A percentile compares a stretch with the other conserved stretches of the same genome.
phyloP scores from a whole-genome alignment of 805 yeast genomes.

The Spathaspora arborariae region DNA sequence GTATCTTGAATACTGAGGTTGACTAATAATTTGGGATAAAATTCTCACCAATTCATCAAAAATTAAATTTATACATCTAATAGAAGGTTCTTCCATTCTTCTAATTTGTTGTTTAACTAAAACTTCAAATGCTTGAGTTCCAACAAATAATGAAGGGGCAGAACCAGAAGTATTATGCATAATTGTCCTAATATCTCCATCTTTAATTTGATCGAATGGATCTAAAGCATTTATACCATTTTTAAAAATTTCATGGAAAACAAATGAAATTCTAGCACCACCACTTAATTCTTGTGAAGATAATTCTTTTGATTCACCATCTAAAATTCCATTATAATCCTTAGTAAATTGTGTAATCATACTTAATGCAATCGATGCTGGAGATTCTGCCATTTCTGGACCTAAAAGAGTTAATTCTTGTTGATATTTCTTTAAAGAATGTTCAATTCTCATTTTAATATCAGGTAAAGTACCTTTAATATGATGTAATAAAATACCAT shows the following conservation, averaged over 20 bases:
- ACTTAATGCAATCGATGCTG: constrained; percentile 83
- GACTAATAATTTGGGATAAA: constrained; percentile 75
- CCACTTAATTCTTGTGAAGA: constrained; percentile 90
- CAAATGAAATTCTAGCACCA: constrained; percentile 96
- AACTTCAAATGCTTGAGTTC: constrained; percentile 95
- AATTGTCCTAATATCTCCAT: constrained; percentile 92
- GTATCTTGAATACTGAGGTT: constrained; percentile 81
- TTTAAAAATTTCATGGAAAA: constrained; percentile 92
- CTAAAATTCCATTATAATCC: constrained; percentile 85
- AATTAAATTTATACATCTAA: constrained; percentile 83
- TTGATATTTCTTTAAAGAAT: constrained; percentile 79
- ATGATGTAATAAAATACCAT: constrained; percentile 83
- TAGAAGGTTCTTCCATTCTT: constrained; percentile 90
- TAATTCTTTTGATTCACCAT: constrained; percentile 89
- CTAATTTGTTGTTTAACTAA: constrained; percentile 89
- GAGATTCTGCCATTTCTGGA: constrained; percentile 84
- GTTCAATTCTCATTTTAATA: constrained; percentile 84
- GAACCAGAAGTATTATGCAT: constrained; percentile 97
- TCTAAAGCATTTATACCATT: constrained; percentile 89
- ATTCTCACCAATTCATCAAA: constrained; percentile 95
- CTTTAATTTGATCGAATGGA: constrained; percentile 95
- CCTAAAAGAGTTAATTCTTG: constrained; percentile 75
- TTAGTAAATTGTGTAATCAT: constrained; percentile 90
- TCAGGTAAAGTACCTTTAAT: constrained; percentile 72
- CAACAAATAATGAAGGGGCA: constrained; percentile 93